These are phyloP conservation scores for Lathyrus oleraceus DNA, from an alignment of 306 rosid species.

Conservation along the genomic window DNA sequence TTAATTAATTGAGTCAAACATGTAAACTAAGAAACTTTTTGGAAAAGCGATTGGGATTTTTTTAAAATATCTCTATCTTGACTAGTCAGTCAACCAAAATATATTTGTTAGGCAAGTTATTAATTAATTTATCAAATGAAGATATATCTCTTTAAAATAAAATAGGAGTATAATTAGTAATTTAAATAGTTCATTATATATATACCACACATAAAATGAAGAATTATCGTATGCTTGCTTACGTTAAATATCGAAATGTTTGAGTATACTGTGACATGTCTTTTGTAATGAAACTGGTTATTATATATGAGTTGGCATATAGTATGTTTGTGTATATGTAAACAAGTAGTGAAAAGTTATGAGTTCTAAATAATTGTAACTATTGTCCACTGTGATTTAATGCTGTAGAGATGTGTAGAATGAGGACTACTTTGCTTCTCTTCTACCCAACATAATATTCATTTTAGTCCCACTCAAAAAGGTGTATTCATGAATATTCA, in stretches of 20 bases:
- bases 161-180: not conserved
- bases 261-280: not conserved
- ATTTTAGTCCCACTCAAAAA: not conserved
- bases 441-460: not conserved
- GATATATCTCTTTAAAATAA: not conserved
- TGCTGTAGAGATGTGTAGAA: not conserved
- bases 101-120: not conserved
- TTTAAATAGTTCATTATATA: not conserved
- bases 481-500: not conserved
- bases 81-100: not conserved
- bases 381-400: not conserved
- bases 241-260: constrained; percentile 9
- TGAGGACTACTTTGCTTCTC: not conserved
- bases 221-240: too few species aligned
- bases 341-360: not conserved
- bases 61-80: not conserved
- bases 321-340: not conserved
- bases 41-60: not conserved
- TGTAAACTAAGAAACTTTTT: not conserved
- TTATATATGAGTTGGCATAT: constrained; percentile 19
- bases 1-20: not conserved
- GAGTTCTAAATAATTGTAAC: not conserved
- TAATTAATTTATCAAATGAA: not conserved
- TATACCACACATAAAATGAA: not conserved
- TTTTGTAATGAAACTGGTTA: not conserved